Percentiles rank a stretch among this genome's conserved stretches.
Conservation (phyloP, 139 green algal genomes). For the Coelastrella sp. region DNA sequence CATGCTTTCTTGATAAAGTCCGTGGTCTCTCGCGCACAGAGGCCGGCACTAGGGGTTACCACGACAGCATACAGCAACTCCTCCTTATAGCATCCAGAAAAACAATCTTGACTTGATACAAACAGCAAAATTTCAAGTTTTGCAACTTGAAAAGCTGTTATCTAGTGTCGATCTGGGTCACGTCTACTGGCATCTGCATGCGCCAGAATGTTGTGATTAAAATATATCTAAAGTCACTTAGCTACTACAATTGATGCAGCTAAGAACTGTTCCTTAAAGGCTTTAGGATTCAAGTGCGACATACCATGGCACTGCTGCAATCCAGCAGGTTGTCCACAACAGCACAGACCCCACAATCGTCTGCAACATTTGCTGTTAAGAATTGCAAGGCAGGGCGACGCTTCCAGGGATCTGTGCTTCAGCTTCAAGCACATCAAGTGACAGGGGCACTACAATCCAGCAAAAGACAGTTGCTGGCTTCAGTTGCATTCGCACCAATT, state of each 20-base stretch:
- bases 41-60: too few species aligned
- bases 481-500: neutral
- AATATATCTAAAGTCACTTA: too few species aligned
- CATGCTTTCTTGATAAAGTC: too few species aligned
- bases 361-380: neutral
- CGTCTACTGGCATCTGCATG: neutral
- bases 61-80: too few species aligned
- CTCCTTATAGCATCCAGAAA: too few species aligned
- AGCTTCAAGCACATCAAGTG: neutral
- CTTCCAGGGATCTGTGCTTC: neutral
- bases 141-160: neutral
- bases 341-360: neutral
- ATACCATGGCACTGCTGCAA: neutral
- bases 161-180: conserved; percentile 1
- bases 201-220: neutral
- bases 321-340: neutral
- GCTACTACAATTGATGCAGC: neutral
- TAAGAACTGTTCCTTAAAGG: too few species aligned
- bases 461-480: neutral
- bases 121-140: too few species aligned
- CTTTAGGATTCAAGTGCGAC: neutral
- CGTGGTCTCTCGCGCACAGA: too few species aligned
- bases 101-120: too few species aligned
- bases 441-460: neutral
- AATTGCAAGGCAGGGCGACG: too few species aligned